Percentiles rank a stretch among this genome's conserved stretches.
phyloP scores from a whole-genome alignment of 1,284 basidiomycete species.

The Phellinidium pouzarii region DNA sequence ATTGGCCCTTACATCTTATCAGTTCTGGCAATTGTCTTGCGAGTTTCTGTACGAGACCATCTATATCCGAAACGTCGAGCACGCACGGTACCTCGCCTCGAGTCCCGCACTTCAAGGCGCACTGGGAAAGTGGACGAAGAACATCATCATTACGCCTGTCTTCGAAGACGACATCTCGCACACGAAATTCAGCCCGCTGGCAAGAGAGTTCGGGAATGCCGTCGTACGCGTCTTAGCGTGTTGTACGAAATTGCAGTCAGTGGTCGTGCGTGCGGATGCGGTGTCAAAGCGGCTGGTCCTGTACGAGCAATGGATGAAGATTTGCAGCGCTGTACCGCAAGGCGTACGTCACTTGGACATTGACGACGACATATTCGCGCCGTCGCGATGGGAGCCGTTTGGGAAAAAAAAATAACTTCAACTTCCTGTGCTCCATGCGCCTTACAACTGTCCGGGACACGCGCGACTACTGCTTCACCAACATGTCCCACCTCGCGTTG shows the following conservation, averaged over 20 bases:
- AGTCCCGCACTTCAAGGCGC: conserved; percentile 4
- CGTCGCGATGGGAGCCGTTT: conserved; percentile 6
- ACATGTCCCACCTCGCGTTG: background rate
- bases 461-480: conserved; percentile 1
- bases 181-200: conserved; percentile 1
- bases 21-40: conserved; percentile 9
- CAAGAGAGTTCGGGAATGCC: background rate
- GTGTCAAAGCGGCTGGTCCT: conserved; percentile 1
- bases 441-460: conserved; percentile 2
- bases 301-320: conserved; percentile 9
- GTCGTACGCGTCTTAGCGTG: background rate
- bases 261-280: conserved; percentile 7
- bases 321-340: conserved; percentile 5
- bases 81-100: conserved; percentile 4
- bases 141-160: conserved; percentile 6
- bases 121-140: conserved; percentile 1
- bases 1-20: conserved; percentile 9
- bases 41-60: conserved; percentile 13
- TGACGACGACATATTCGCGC: conserved; percentile 4
- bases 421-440: conserved; percentile 6
- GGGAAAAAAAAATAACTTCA: background rate
- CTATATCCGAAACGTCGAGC: conserved; percentile 2
- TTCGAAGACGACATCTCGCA: background rate
- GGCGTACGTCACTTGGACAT: conserved; percentile 10
- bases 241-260: background rate